Evolutionary conservation across 2,329 filamentous ascomycete species (phyloP).

Genomic region (Aspergillus carbonarius): DNA sequence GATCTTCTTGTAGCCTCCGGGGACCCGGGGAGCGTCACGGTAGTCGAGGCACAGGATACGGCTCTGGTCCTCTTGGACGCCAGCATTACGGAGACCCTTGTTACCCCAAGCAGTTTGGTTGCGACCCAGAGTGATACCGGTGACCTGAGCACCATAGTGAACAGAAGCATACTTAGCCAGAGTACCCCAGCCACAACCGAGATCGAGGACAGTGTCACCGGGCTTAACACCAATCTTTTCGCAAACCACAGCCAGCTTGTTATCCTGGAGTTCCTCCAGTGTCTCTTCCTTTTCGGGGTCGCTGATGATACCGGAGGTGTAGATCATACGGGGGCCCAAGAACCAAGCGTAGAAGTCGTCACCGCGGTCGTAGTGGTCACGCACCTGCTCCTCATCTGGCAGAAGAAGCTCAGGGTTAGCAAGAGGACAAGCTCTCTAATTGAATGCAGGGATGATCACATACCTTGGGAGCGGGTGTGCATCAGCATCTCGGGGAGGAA

Average conservation of each 20-base stretch:
- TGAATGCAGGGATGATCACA: neutral
- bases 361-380: slow-evolving; percentile 95
- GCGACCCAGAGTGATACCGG: slow-evolving; percentile 88
- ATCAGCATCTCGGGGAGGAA: slow-evolving; percentile 89
- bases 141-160: slow-evolving; percentile 83
- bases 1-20: slow-evolving; percentile 86
- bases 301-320: slow-evolving; percentile 91
- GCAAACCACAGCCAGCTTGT: slow-evolving; percentile 92
- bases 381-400: slow-evolving; percentile 92
- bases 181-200: slow-evolving; percentile 97
- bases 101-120: slow-evolving; percentile 99
- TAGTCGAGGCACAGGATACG: slow-evolving; percentile 95
- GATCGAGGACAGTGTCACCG: slow-evolving; percentile 83
- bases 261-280: slow-evolving; percentile 94
- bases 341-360: slow-evolving; percentile 99
- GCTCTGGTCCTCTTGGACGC: slow-evolving; percentile 83
- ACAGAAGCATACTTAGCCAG: slow-evolving; percentile 88
- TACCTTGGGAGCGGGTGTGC: slow-evolving; percentile 86
- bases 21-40: slow-evolving; percentile 81
- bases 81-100: slow-evolving; percentile 76
- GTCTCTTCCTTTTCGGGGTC: slow-evolving; percentile 84
- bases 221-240: slow-evolving; percentile 87
- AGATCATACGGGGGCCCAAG: slow-evolving; percentile 97
- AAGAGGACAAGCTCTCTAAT: neutral
- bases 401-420: slow-evolving; percentile 3